Base-by-base conservation (phyloP, 345 rosid species). In the Eucalyptus grandis region DNA sequence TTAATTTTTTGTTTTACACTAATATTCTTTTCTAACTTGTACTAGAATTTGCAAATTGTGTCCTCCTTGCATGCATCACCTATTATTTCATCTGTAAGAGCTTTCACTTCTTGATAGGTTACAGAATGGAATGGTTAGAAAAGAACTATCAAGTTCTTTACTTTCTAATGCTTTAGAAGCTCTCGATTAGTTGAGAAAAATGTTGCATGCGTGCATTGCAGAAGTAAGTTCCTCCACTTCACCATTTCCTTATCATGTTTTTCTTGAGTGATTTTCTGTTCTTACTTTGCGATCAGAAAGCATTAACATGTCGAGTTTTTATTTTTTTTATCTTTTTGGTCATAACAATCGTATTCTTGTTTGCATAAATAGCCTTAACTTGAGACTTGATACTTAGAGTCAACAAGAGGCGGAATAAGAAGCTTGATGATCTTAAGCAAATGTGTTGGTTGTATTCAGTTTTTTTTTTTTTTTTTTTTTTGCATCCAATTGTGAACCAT, bases 161-260 rank as follows among this genome's bases (percentile, higher is more conserved):
- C 89, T 96, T 88, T 89, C 92, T 89, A 94, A 93, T 91, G 96
- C 95, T 85, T 92, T 90, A 88, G 93, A 93, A 88, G 94, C 97
- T 86, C 93, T 94, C 69, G 89, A 89, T 17, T 88, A 91, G 88
- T 91, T 97, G 50, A 95, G 93, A 65, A 65, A 30, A 65, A 65
- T 7, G 37, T 30, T 65, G 92, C 97, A 97, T 93, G 92, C 94
- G 60, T 93, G 90, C 90, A 91, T 97, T 90, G 99, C 98, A 69
- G 94, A 97, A 93, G 99, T 95, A 88, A 93, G 95, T 94, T 87
- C 54, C 27, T 82, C 49, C 34, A 15, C 7, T 51, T 89, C 60
- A 26, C 43, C 26, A 60, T 65, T 30, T 65, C 37, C 37, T 14
- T 65, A n/a, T n/a, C 5, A 14, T 14, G 77, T 65, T 65, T 62